phyloP scores from a whole-genome alignment of 495 filamentous ascomycete genomes.

The Diplogelasinospora grovesii region DNA sequence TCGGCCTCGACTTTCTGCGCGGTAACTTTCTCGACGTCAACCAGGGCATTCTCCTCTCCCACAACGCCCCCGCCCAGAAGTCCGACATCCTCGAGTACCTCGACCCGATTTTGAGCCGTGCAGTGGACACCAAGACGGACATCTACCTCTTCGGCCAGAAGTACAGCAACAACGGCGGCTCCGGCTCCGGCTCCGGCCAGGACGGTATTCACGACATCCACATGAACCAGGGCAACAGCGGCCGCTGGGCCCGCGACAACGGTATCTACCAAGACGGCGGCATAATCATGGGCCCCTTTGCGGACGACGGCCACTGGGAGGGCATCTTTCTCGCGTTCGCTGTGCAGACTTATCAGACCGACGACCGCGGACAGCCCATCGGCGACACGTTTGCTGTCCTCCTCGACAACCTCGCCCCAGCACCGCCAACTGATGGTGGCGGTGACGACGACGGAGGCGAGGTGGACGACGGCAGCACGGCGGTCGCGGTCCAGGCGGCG shows the following conservation, averaged over 20 bases:
- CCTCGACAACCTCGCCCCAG: neutral
- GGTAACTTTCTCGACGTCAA: conserved; percentile 18
- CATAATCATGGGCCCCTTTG: conserved; percentile 25
- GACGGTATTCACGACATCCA: conserved; percentile 37
- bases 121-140: conserved; percentile 27
- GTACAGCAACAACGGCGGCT: conserved; percentile 16
- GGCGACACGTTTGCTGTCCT: conserved; percentile 6
- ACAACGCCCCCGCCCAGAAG: conserved; percentile 16
- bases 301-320: conserved; percentile 25
- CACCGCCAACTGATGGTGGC: no score
- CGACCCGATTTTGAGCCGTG: conserved; percentile 28
- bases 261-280: conserved; percentile 35
- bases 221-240: conserved; percentile 37
- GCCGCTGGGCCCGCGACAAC: conserved; percentile 23
- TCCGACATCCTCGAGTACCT: conserved; percentile 31
- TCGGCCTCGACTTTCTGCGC: conserved; percentile 28
- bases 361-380: conserved; percentile 14
- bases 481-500: conserved; percentile 7
- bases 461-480: neutral
- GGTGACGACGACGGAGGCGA: conserved; percentile 1
- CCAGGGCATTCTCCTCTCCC: conserved; percentile 20
- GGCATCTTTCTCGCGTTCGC: conserved; percentile 33
- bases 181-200: no score
- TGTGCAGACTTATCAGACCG: conserved; percentile 26
- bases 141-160: conserved; percentile 31